These are phyloP conservation scores for Colletotrichum phormii DNA, from an alignment of 2,329 filamentous ascomycete species.

Conservation along the genomic window DNA sequence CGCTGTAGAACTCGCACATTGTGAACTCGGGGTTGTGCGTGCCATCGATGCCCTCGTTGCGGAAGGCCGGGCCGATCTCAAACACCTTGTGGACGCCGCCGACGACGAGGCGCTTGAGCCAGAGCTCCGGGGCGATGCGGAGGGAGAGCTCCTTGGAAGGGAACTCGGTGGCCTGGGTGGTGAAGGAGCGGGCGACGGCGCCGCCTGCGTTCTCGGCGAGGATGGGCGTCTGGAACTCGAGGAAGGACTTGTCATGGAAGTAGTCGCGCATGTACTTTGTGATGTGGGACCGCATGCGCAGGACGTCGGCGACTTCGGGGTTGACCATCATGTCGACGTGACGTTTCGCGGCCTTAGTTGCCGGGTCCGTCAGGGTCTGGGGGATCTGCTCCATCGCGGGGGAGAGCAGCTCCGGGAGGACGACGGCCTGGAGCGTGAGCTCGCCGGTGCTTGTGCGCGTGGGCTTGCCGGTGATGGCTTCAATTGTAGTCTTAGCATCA, in stretches of 20 bases:
- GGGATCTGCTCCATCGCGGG: slow-evolving; percentile 86
- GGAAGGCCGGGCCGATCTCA: slow-evolving; percentile 91
- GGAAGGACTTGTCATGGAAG: slow-evolving; percentile 77
- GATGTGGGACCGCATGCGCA: slow-evolving; percentile 80
- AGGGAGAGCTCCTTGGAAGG: slow-evolving; percentile 78
- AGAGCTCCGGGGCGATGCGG: slow-evolving; percentile 92
- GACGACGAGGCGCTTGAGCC: slow-evolving; percentile 91
- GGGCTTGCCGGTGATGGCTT: slow-evolving; percentile 77
- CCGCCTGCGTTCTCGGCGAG: slow-evolving; percentile 86
- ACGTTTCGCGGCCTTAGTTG: slow-evolving; percentile 79
- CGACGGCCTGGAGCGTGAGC: slow-evolving; percentile 76
- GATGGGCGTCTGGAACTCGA: slow-evolving; percentile 93
- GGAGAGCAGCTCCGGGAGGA: slow-evolving; percentile 78
- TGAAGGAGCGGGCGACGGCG: slow-evolving; percentile 87
- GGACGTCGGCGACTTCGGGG: slow-evolving; percentile 71
- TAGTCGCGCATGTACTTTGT: slow-evolving; percentile 80
- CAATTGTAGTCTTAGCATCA: slow-evolving; percentile 33
- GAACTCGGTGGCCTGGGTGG: slow-evolving; percentile 82
- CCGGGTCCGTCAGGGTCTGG: slow-evolving; percentile 73
- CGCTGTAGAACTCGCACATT: slow-evolving; percentile 96
- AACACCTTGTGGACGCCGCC: slow-evolving; percentile 91
- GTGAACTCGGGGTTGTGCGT: slow-evolving; percentile 98
- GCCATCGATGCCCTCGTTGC: slow-evolving; percentile 91
- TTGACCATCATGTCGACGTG: slow-evolving; percentile 91
- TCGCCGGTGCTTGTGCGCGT: slow-evolving; percentile 79